Base-by-base conservation (phyloP, 129 eudicot species). In the Saposhnikovia divaricata region DNA sequence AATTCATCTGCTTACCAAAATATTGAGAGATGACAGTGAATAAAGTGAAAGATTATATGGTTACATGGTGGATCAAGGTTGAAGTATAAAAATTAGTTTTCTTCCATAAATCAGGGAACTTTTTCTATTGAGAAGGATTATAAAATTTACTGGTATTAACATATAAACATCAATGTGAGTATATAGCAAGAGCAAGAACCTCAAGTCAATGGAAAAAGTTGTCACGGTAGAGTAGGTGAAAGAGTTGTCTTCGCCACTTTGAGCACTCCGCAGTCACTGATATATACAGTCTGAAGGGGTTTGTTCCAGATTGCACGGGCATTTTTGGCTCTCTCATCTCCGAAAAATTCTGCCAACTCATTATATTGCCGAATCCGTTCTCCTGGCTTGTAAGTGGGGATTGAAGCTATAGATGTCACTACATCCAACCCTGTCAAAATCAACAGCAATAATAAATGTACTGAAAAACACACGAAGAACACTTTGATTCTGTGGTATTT, bases 231-330 rank as follows among this genome's bases (percentile, higher is more conserved):
- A 70, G 85, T 82, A 27, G 99, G 99, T 50, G 97, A 76, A 81
- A 95, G 96, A 23, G 96, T 85, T 43, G 97, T 96, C 81, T 92
- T 95, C n/a, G 94, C 87, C 59, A 92, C 99, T 83, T 84, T 85
- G 38, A 92, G 81, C 65, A 86, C 97, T 38, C 99, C 99, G 81
- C 99, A 95, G 80, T 92, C 88, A 59, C 99, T 95, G 43, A 92
- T 92, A 77, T 92, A 95, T 18, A 95, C 74, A 25, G 99, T 90
- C 80, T 92, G 81, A 31, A 87, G 96, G 44, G 99, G 99, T 46
- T 83, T 83, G 79, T 95, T 86, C 99, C 99, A 95, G 47, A 92
- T 87, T 14, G 90, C 91, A 27, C 99, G 97, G 3, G 97, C 99
- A 71, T 3, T 88, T 85, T 88, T 91, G 43, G 99, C 99, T 89